phyloP scores from a whole-genome alignment of 2,329 filamentous ascomycete genomes.

The Monosporascus sp. region DNA sequence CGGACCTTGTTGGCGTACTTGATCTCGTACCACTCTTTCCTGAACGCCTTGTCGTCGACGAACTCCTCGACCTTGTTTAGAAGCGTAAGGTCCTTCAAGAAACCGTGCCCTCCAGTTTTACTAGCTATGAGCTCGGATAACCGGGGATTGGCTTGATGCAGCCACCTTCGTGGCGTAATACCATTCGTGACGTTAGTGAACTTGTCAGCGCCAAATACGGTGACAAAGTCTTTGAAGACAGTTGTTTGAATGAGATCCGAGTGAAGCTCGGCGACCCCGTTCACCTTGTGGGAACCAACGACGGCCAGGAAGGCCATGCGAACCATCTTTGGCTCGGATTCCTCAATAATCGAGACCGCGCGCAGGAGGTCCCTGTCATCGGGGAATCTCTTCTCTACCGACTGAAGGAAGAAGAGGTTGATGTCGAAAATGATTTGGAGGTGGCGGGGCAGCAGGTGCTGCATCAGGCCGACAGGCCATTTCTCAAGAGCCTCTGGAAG shows the following conservation, averaged over 20 bases:
- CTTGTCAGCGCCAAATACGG: conserved; percentile 91
- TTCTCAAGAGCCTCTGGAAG: conserved; percentile 96
- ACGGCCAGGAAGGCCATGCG: conserved; percentile 95
- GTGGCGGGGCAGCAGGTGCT: conserved; percentile 89
- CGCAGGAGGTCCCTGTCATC: conserved; percentile 79
- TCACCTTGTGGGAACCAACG: conserved; percentile 98
- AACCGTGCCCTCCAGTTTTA: conserved; percentile 77
- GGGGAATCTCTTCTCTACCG: conserved; percentile 84
- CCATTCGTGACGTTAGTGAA: conserved; percentile 99
- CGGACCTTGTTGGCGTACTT: conserved; percentile 94
- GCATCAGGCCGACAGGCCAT: conserved; percentile 90
- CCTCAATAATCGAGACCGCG: conserved; percentile 95
- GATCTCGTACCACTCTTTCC: conserved; percentile 92
- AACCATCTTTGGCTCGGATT: conserved; percentile 95
- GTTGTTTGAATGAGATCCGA: conserved; percentile 97
- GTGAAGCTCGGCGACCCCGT: conserved; percentile 94
- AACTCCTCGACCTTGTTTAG: conserved; percentile 82
- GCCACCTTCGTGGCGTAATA: conserved; percentile 91
- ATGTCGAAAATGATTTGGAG: conserved; percentile 98
- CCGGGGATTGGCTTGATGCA: conserved; percentile 93
- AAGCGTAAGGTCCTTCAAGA: conserved; percentile 83
- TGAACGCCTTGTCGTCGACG: conserved; percentile 82
- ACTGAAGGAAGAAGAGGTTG: conserved; percentile 89
- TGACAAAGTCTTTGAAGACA: conserved; percentile 99
- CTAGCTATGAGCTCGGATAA: conserved; percentile 87